Evolutionary conservation across 768 basidiomycete species (phyloP), one percentile per base, ranked within the genome.

Genomic region (Lyophyllum atratum): DNA sequence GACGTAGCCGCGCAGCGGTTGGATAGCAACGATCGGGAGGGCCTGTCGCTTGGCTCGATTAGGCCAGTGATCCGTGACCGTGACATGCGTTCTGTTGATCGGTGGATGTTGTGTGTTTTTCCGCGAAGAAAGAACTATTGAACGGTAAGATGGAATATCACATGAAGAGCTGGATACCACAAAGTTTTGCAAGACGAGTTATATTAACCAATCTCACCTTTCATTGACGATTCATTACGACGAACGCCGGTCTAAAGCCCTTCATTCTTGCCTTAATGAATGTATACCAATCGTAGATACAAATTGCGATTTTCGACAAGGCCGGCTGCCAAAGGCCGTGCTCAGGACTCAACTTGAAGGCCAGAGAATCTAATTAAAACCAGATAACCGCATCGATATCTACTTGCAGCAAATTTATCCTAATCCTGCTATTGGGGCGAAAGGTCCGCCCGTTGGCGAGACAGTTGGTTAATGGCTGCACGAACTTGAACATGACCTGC

Each of bases 1-100:
- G 39, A 40, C 39, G 7, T 19, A 54, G 44, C 54, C 51, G 21
- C 25, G 64, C 52, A 52, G 61, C 60, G 39, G 62, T 63, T 63
- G 51, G 37, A 22, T 61, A 49, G 63, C 63, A 64, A 64, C 63
- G 55, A 64, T 61, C 34, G 52, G 14, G 51, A 53, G 40, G 11
- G 31, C 44, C 34, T 52, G 56, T 58, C 56, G 52, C 40, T 52
- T 52, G 5, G 2, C 33, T 17, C 37, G 22, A 40, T 39, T 51
- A 25, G 19, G 29, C 25, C 11, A 28, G n/a, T 28, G 19, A 51
- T 28, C 29, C 10, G 55, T 58, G 50, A 58, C 50, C 40, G 56
- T 52, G 50, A 52, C 55, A 26, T 46, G 43, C 25, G 9, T 22
- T 1, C 4, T 40, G 10, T 6, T 37, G 33, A 43, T 45, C 49